phyloP scores from a whole-genome alignment of 1,284 basidiomycete species.

The Omphalotus olearius region DNA sequence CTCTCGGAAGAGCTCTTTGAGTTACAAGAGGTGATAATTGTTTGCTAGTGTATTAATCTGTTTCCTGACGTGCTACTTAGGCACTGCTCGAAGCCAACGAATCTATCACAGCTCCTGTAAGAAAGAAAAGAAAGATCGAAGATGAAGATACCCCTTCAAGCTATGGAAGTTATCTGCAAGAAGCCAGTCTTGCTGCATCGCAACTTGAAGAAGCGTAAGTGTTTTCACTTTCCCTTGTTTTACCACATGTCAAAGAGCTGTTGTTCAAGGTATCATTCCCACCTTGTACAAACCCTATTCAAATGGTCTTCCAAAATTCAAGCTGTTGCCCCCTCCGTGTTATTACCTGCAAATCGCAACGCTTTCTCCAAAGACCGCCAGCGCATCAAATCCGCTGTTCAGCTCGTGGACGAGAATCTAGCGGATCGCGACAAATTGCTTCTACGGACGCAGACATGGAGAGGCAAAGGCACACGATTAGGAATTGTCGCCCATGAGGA shows the following conservation, averaged over 20 bases:
- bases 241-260: slow-evolving; percentile 3
- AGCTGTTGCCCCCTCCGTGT: slow-evolving; percentile 74
- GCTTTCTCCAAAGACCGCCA: slow-evolving; percentile 52
- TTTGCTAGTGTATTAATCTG: slow-evolving; percentile 2
- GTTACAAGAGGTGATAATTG: slow-evolving; percentile 52
- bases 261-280: slow-evolving; percentile 53
- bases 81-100: slow-evolving; percentile 45
- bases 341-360: slow-evolving; percentile 66
- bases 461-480: slow-evolving; percentile 41
- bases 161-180: slow-evolving; percentile 37
- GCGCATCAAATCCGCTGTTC: slow-evolving; percentile 55
- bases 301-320: slow-evolving; percentile 96
- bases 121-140: slow-evolving; percentile 53
- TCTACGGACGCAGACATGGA: slow-evolving; percentile 50
- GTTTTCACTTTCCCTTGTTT: not conserved
- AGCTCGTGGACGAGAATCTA: slow-evolving; percentile 70
- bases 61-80: slow-evolving; percentile 26
- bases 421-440: slow-evolving; percentile 52
- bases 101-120: slow-evolving; percentile 43
- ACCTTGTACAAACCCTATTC: slow-evolving; percentile 69
- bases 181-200: slow-evolving; percentile 40
- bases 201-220: slow-evolving; percentile 57
- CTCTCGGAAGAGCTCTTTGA: slow-evolving; percentile 66
- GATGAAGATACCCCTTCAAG: slow-evolving; percentile 27
- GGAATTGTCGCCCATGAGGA: slow-evolving; percentile 26